Base-by-base conservation (phyloP, 1,284 basidiomycete species). In the Marasmius tenuissimus region DNA sequence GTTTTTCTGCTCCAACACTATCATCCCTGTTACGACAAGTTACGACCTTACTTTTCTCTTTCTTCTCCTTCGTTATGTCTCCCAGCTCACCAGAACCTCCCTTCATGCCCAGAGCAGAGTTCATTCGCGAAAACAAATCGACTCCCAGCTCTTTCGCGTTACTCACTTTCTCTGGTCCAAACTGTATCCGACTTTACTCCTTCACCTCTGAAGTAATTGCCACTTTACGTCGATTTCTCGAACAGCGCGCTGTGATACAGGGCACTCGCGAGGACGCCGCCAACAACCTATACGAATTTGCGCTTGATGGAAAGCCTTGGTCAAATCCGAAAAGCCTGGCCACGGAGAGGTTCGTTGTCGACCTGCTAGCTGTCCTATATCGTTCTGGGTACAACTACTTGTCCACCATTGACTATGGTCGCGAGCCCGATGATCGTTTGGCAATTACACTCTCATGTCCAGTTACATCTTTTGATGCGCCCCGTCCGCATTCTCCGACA, bases 351-450 rank as follows among this genome's bases (percentile, higher is more conserved):
- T 82, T 92, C 61, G 76, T 92, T 52, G 73, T 92, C 61, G 83
- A 88, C 66, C 82, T 92, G 60, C 72, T 92, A 59, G 73, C 82
- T 48, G 75, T 86, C 65, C 76, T 92, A 50, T 85, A 88, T 68
- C 81, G 83, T 60, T 82, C 82, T 70, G 86, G 86, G 49, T 89
- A 85, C 68, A 75, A 75, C 34, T 87, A 86, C 67, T 75, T 91
- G 16, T 89, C 89, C 20, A 83, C 82, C 40, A 79, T 92, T 65
- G 89, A 92, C 73, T 92, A 92, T 71, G 91, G 89, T 20, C 81
- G 88, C 60, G 91, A 92, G 72, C 79, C 77, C 57, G 89, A 91
- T 67, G 90, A 92, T 72, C 83, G 86, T 51, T 70, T 92, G 18
- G 83, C 84, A 53, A 81, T 92, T 69, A 81, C 86, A 20, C 91